These are phyloP conservation scores for Hyphopichia khmerensis DNA, from an alignment of 1,139 yeast genomes.

Conservation along the genomic window DNA sequence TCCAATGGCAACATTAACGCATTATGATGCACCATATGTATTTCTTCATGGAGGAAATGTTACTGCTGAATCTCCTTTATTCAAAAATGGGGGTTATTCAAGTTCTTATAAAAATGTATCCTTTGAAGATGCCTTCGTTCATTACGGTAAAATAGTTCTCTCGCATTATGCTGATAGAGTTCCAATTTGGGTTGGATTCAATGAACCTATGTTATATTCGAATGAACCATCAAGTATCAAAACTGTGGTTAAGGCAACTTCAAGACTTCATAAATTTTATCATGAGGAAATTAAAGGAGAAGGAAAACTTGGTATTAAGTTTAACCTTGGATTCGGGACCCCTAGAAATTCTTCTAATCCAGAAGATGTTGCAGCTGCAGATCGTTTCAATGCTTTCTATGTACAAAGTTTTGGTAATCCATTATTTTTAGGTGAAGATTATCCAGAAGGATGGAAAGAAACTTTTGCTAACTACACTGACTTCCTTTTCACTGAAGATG, in stretches of 20 bases:
- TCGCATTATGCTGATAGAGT: constrained; percentile 33
- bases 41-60: constrained; percentile 11
- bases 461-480: constrained; percentile 16
- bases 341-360: constrained; percentile 16
- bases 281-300: constrained; percentile 24
- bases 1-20: constrained; percentile 33
- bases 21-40: constrained; percentile 32
- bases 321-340: constrained; percentile 16
- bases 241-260: constrained; percentile 27
- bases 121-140: constrained; percentile 28
- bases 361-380: constrained; percentile 23
- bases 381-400: constrained; percentile 22
- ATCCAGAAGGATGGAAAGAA: constrained; percentile 23
- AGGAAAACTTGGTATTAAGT: constrained; percentile 23
- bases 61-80: constrained; percentile 6
- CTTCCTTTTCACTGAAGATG: constrained; percentile 22
- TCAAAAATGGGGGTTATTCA: constrained; percentile 18
- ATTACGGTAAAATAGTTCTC: constrained; percentile 30
- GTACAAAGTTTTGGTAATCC: constrained; percentile 30
- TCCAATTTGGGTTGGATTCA: constrained; percentile 30
- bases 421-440: constrained; percentile 28
- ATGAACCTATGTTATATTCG: constrained; percentile 28
- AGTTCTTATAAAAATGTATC: constrained; percentile 25
- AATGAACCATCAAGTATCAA: constrained; percentile 20
- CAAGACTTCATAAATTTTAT: constrained; percentile 24